These are phyloP conservation scores for Usnea hakonensis DNA, from an alignment of 495 filamentous ascomycete species.

Conservation along the genomic window DNA sequence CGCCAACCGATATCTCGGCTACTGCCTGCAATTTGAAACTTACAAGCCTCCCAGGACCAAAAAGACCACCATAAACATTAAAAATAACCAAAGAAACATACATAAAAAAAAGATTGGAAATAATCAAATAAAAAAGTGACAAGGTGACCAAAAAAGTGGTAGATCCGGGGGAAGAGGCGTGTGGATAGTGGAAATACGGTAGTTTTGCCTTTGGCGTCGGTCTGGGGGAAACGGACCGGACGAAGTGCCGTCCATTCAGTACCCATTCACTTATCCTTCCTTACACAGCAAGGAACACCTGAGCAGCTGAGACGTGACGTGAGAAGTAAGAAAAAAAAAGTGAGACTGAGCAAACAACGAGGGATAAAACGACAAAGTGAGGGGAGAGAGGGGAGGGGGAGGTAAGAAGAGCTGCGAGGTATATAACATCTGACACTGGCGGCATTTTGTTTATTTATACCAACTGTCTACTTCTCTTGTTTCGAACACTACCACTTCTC, in stretches of 20 bases:
- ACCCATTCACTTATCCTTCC: neutral
- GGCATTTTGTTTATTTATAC: neutral
- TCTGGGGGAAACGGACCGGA: constrained; percentile 9
- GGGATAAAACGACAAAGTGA: neutral
- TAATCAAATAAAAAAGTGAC: too few relatives aligned
- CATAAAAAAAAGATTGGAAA: too few relatives aligned
- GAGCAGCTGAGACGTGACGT: neutral
- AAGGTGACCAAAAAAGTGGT: too few relatives aligned
- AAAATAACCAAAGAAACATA: too few relatives aligned
- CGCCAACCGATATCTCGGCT: neutral
- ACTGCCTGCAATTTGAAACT: neutral
- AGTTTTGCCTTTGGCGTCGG: neutral
- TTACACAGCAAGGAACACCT: neutral
- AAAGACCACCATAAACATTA: too few relatives aligned
- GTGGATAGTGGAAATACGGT: neutral
- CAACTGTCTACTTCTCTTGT: too few relatives aligned
- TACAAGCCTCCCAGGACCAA: too few relatives aligned
- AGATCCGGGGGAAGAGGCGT: constrained; percentile 9
- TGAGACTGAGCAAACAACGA: neutral
- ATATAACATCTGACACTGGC: neutral
- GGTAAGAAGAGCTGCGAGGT: neutral
- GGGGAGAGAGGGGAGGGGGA: neutral
- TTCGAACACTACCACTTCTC: too few relatives aligned
- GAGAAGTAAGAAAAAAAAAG: too few relatives aligned
- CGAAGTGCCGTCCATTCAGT: neutral